These are phyloP conservation scores for Cercospora beticola DNA, from an alignment of 2,329 filamentous ascomycete species.

Conservation along the genomic window DNA sequence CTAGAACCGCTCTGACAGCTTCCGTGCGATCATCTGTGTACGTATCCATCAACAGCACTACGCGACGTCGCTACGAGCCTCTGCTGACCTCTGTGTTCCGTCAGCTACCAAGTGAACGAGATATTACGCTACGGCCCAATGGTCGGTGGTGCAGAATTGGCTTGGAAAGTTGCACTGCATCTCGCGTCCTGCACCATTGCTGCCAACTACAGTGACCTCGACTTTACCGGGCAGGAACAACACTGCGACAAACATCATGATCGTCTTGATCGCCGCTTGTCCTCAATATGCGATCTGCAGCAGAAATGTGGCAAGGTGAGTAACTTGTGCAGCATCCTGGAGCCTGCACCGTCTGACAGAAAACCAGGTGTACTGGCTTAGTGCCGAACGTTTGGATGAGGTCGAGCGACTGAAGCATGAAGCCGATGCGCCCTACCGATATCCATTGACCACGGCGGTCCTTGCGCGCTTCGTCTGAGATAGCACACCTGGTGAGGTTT, in stretches of 20 bases:
- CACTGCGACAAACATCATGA: slow-evolving; percentile 4
- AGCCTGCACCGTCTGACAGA: not conserved
- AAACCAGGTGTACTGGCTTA: slow-evolving; percentile 3
- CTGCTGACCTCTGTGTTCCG: not conserved
- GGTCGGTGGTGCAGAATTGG: slow-evolving; percentile 7
- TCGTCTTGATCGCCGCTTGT: slow-evolving; percentile 4
- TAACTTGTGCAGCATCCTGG: not conserved
- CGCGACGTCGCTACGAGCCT: not conserved
- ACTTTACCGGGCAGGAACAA: not conserved
- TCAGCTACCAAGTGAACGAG: slow-evolving; percentile 6
- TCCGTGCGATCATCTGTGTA: not conserved
- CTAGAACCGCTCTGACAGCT: slow-evolving; percentile 1
- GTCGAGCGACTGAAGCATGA: slow-evolving; percentile 2
- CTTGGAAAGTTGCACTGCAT: slow-evolving; percentile 5
- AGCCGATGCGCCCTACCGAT: not conserved
- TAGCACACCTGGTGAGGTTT: not conserved
- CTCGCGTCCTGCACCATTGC: not conserved
- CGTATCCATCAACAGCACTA: not conserved
- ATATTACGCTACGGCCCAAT: slow-evolving; percentile 4
- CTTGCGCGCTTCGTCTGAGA: not conserved
- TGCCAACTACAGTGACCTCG: not conserved
- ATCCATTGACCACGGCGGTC: slow-evolving; percentile 1
- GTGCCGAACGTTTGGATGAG: slow-evolving; percentile 1
- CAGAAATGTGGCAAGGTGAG: slow-evolving; percentile 5
- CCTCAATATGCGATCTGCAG: not conserved